Conservation (phyloP, 495 filamentous ascomycete species). For the Tuber indicum region DNA sequence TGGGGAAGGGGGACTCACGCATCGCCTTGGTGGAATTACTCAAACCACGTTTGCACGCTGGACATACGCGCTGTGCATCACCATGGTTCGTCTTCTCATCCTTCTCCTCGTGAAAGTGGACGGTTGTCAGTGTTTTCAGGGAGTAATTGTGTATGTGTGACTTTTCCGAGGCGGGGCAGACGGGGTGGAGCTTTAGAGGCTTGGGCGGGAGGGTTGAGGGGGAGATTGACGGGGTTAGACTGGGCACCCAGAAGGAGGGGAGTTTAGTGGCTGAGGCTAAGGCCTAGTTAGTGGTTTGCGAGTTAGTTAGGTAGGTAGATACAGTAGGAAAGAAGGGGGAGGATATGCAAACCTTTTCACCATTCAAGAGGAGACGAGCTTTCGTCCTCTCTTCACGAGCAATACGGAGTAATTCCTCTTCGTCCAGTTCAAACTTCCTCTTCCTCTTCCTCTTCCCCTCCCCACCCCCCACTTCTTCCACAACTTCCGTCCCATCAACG, state of each 20-base stretch:
- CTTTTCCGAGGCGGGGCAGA: constrained; percentile 71
- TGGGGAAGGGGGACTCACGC: constrained; percentile 45
- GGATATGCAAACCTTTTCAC: constrained; percentile 59
- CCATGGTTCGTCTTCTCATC: constrained; percentile 50
- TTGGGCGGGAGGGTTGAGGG: constrained; percentile 52
- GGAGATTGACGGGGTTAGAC: constrained; percentile 63
- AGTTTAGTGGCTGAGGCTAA: constrained; percentile 63
- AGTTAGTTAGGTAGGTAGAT: not conserved
- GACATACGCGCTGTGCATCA: constrained; percentile 61
- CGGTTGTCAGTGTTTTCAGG: constrained; percentile 69
- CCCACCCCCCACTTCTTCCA: constrained; percentile 7
- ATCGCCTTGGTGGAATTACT: constrained; percentile 77
- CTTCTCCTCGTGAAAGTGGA: constrained; percentile 73
- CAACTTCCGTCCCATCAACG: constrained; percentile 43
- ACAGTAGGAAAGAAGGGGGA: not conserved
- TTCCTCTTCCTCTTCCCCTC: constrained; percentile 48
- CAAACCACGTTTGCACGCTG: constrained; percentile 78
- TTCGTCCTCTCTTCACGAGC: constrained; percentile 63
- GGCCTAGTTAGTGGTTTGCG: constrained; percentile 15
- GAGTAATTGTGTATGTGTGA: constrained; percentile 68
- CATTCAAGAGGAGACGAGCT: constrained; percentile 60
- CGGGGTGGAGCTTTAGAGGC: constrained; percentile 61
- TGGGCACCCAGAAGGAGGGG: constrained; percentile 91
- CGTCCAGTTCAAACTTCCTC: constrained; percentile 77
- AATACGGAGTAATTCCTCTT: constrained; percentile 67